Conservation (phyloP, 2,329 filamentous ascomycete genomes). For the Sporothrix brasiliensis region DNA sequence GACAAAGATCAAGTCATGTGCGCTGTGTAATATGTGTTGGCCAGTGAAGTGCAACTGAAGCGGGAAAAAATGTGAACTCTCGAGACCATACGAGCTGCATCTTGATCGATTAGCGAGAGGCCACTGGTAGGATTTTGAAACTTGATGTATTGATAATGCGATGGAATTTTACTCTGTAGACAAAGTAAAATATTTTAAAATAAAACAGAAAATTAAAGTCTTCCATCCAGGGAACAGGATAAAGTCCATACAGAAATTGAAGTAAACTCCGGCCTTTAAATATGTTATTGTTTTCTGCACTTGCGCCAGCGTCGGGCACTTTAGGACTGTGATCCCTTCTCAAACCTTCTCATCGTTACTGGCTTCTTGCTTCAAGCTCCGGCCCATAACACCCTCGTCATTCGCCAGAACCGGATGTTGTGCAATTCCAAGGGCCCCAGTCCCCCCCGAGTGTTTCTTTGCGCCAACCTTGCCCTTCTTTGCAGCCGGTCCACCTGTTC, state of each 20-base stretch:
- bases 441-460: not conserved
- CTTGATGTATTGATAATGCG: too few relatives aligned
- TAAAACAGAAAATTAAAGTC: too few relatives aligned
- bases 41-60: not conserved
- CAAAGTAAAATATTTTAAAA: too few relatives aligned
- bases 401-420: not conserved
- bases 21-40: not conserved
- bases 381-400: not conserved
- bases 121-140: too few relatives aligned
- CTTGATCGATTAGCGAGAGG: too few relatives aligned
- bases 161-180: too few relatives aligned
- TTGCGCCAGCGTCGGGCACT: not conserved
- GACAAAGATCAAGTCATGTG: not conserved
- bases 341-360: not conserved
- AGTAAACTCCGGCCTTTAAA: too few relatives aligned
- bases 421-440: not conserved
- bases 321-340: not conserved
- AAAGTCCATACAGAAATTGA: too few relatives aligned
- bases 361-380: not conserved
- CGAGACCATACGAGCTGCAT: too few relatives aligned
- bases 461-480: slow-evolving; percentile 22
- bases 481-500: not conserved
- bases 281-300: not conserved
- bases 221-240: too few relatives aligned
- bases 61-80: too few relatives aligned